Conservation (phyloP, 306 rosid species). For the peach (Prunus persica) region Prunus_persica_NCBIv2 NC_034014.1:21332501-21333000, state of each 20-base stretch:
- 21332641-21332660: neutral
- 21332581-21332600: neutral
- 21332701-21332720: neutral
- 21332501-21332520: neutral
- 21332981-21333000: neutral
- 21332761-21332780: neutral
- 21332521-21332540: conserved; percentile 1
- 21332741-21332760: neutral
- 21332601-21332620: neutral
- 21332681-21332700: neutral
- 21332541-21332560: neutral
- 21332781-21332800: neutral
- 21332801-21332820: neutral
- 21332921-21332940: neutral
- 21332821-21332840: neutral
- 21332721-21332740: neutral
- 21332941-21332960: conserved; percentile 1
- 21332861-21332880: neutral
- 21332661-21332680: neutral
- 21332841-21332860: neutral
- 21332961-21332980: neutral
- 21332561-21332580: neutral
- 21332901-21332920: neutral
- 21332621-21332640: no score
- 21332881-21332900: neutral